Base-by-base conservation (phyloP, 2,329 filamentous ascomycete genomes). In the Keithomyces neogunnii region DNA sequence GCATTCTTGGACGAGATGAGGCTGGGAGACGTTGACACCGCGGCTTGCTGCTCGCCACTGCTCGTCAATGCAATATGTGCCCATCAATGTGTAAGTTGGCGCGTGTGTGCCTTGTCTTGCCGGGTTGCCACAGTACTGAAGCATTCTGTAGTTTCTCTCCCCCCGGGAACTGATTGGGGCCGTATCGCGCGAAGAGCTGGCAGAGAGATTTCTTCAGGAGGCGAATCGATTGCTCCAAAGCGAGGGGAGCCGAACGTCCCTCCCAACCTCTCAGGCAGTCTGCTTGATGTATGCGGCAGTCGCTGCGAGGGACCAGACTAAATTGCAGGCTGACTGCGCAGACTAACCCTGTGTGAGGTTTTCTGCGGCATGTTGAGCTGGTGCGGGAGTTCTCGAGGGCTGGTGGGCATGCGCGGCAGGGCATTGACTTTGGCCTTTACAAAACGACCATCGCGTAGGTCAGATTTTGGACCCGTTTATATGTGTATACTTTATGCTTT, bases 21-120 rank as follows among this genome's bases (percentile, higher is more conserved):
- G 5, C 39, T 39, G 9, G 30, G 39, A 13, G 38, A 26, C 30
- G 19, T 40, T 7, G 47, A 33, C 10, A 13, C 46, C 11, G 46
- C 50, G 7, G 40, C 50, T 4, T 47, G 39, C 47, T 51, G 50
- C 38, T 48, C 50, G 5, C 50, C 46, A 5, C 6, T 48, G 26
- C 50, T 51, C 31, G 50, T 51, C 33, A 51, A 51, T 26, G 50
- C 50, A 11, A 48, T 51, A 3, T 51, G 50, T 40, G 50, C 50
- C 11, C 50, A 51, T 29, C 50, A 51, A 48, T 51, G 50, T 13
- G 50, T 51, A 36, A 48, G 50, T 32, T 11, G 9, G 5, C 40
- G 28, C 11, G 26, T 11, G 7, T 19, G 5, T 11, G n/a, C 28
- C 9, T 44, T 19, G 30, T 4, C 8, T 30, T 30, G 26, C 6